These are phyloP conservation scores for Penicillium argentinense DNA, from an alignment of 495 filamentous ascomycete genomes.

Conservation along the genomic window DNA sequence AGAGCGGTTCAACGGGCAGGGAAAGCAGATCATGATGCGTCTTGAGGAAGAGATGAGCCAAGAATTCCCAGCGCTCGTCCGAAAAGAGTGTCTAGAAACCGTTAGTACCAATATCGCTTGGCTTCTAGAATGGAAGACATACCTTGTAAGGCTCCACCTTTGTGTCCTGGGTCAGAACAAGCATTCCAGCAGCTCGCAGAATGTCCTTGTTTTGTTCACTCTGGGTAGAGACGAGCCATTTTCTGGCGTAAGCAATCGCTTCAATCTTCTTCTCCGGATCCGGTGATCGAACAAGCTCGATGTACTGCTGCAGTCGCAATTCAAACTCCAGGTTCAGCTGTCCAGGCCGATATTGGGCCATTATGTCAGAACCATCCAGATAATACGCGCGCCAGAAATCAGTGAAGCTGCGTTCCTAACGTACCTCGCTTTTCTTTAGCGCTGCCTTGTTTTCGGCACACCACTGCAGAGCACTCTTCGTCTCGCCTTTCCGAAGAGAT, in stretches of 20 bases:
- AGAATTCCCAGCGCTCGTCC: constrained; percentile 64
- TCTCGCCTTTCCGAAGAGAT: constrained; percentile 67
- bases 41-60: constrained; percentile 79
- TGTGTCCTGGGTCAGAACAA: constrained; percentile 69
- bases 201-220: constrained; percentile 69
- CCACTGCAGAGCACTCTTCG: constrained; percentile 80
- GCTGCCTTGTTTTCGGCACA: constrained; percentile 88
- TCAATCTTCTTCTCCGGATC: constrained; percentile 62
- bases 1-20: constrained; percentile 78
- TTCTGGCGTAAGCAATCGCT: constrained; percentile 78
- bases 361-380: constrained; percentile 56
- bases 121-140: constrained; percentile 12
- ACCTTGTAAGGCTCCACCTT: constrained; percentile 64
- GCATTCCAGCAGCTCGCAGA: constrained; percentile 71
- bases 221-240: constrained; percentile 66
- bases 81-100: constrained; percentile 66
- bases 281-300: constrained; percentile 76
- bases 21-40: constrained; percentile 86
- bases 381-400: not conserved
- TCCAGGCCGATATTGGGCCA: too few relatives aligned
- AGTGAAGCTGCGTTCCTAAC: constrained; percentile 15
- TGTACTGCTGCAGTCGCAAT: constrained; percentile 92
- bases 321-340: constrained; percentile 96
- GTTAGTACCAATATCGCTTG: constrained; percentile 4
- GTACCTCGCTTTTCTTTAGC: constrained; percentile 77